Percentiles rank a stretch among this genome's conserved stretches.
Evolutionary conservation across 495 filamentous ascomycete genomes (phyloP).

Genomic region (Penicillium crystallinum): DNA sequence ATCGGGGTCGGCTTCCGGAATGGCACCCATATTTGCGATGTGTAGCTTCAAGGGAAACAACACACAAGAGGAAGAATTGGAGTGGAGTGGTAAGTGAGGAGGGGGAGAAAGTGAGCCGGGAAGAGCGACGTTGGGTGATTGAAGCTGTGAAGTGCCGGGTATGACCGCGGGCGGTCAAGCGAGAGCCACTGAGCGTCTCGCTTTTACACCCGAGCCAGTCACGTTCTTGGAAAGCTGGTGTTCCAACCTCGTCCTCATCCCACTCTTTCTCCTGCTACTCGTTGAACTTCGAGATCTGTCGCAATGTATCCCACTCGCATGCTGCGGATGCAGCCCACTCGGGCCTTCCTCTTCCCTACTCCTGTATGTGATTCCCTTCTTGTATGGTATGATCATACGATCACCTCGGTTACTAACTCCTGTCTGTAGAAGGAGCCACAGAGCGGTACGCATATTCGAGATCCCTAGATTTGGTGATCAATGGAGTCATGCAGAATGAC

Average conservation of each 20-base stretch:
- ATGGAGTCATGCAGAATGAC: constrained; percentile 8
- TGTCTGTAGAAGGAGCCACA: constrained; percentile 71
- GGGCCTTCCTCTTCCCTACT: constrained; percentile 66
- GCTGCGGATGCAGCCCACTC: constrained; percentile 51
- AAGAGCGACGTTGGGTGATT: constrained; percentile 27
- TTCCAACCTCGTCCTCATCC: constrained; percentile 23
- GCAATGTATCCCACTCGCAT: constrained; percentile 65
- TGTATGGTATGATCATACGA: constrained; percentile 16
- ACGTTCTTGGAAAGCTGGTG: constrained; percentile 26
- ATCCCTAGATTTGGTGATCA: constrained; percentile 1
- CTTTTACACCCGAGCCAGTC: constrained; percentile 38
- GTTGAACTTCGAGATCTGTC: constrained; percentile 3
- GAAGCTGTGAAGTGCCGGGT: constrained; percentile 39
- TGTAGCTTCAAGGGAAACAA: constrained; percentile 23
- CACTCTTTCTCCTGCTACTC: constrained; percentile 18
- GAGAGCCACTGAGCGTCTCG: constrained; percentile 41
- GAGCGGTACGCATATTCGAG: constrained; percentile 55
- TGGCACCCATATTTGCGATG: constrained; percentile 45
- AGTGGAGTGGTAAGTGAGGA: constrained; percentile 11
- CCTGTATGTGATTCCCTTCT: constrained; percentile 59
- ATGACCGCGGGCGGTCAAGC: constrained; percentile 42
- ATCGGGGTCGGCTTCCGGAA: constrained; percentile 77
- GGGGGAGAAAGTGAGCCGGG: constrained; percentile 22
- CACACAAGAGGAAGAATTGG: constrained; percentile 13
- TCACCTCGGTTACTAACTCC: constrained; percentile 30